Evolutionary conservation across 2,329 filamentous ascomycete genomes (phyloP), one percentile per base, ranked within the genome.

Genomic region (Cercospora sp.): DNA sequence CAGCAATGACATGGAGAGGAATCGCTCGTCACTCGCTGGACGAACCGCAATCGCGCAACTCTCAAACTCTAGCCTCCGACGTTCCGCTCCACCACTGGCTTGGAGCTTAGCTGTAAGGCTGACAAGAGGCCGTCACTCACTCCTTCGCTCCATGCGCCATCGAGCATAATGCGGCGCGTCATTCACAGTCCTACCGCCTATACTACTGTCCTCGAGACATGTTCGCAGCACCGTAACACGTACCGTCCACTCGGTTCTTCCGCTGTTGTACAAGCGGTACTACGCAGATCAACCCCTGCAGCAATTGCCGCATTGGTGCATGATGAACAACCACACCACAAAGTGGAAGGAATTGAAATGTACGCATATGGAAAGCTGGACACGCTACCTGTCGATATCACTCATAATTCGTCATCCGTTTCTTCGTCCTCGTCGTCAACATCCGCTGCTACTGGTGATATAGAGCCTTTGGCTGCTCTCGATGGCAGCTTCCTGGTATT

Each of bases 391-490:
- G 37, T 51, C 30, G 12, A 26, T 45, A 65, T 43, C 3, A 13
- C 30, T 75, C 66, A 77, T 57, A 77, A 60, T 66, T 79, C 77
- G 61, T 79, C 77, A 65, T 79, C 77, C 28, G 76, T 78, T 57
- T 77, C 76, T 12, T 76, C 76, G 28, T 78, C 75, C 26, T 75
- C 74, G 8, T 74, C 70, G 7, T 69, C 66, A 28, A 53, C 55
- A 53, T 57, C 63, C n/a, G 65, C 60, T 24, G 63, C 28, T 32
- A 70, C 64, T 21, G 70, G 67, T 26, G 69, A 62, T 30, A 66
- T 63, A 28, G 68, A 65, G 32, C 67, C 68, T 62, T 59, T 59
- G 32, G 24, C 51, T 24, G 34, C 57, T 59, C 32, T 67, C 32
- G 73, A 73, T 5, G 73, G 74, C 66, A 76, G 63, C 28, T 70